Evolutionary conservation across 2,329 filamentous ascomycete genomes (phyloP).

Genomic region (Claviceps paspali): DNA sequence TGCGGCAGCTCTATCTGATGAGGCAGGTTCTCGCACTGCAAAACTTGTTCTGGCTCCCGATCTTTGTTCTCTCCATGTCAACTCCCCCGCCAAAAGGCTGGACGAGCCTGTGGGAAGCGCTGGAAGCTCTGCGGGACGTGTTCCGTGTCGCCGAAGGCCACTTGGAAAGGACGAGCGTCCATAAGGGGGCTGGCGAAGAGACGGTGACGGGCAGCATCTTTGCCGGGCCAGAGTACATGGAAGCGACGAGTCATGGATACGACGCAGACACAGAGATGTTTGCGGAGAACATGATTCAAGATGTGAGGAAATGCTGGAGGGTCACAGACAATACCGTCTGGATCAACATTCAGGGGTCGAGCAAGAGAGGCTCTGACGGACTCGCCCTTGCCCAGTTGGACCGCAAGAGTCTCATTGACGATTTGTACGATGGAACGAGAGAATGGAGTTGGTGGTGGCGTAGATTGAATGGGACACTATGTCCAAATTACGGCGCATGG

Average conservation of each 20-base stretch:
- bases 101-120: conserved; percentile 8
- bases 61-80: conserved; percentile 11
- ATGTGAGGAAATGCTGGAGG: conserved; percentile 31
- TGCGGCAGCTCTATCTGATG: conserved; percentile 14
- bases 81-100: conserved; percentile 6
- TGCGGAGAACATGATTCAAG: conserved; percentile 25
- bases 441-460: conserved; percentile 22
- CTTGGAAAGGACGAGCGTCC: conserved; percentile 6
- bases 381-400: conserved; percentile 19
- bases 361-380: conserved; percentile 17
- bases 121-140: conserved; percentile 9
- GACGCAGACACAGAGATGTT: conserved; percentile 23
- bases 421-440: conserved; percentile 16
- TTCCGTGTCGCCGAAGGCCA: conserved; percentile 9
- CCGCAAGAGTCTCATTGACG: conserved; percentile 13
- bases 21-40: conserved; percentile 14
- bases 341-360: conserved; percentile 25
- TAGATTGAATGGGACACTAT: conserved; percentile 4
- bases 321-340: conserved; percentile 16
- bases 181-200: conserved; percentile 7
- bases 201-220: conserved; percentile 11
- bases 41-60: conserved; percentile 17
- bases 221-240: conserved; percentile 7
- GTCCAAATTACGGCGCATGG: no score
- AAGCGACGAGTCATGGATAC: neutral